Base-by-base conservation (phyloP, 1,139 yeast species). In the Kluyveromyces sp. region DNA sequence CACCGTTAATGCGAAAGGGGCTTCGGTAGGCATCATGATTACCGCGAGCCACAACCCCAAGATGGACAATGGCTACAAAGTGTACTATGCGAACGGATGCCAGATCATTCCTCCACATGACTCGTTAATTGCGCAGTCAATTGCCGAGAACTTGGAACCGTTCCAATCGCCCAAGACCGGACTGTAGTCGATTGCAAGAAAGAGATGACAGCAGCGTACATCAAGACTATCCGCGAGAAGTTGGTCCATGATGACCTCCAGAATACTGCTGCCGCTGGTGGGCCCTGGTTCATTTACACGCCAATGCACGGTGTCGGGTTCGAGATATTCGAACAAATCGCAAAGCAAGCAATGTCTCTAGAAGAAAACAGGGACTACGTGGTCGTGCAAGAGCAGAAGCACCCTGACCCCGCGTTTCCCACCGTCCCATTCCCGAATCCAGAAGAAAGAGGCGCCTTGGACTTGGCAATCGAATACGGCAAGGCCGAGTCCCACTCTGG, bases 41-140 rank as follows among this genome's bases (percentile, higher is more conserved):
- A 92, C 98, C 0, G 97, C 98, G 0, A 86, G 96, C 46, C 98
- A 92, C 65, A 92, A 92, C 60, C 97, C 97, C 0, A 94, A 92
- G 10, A 72, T 74, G 53, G 97, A 90, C 62, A 92, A 92, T 60
- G 98, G 98, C 0, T 92, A 88, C 68, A 92, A 92, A 61, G 97
- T 92, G 0, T 90, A 92, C 68, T 88, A 94, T 78, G 72, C 75
- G 15, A 92, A 92, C 60, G 97, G 97, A 4, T 90, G 97, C 64
- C 97, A 92, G 64, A 92, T 92, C 52, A 88, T 90, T 43, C 94
- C 97, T 1, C 97, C 97, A 0, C 87, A 83, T 59, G 97, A 92
- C 59, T 57, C 60, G 4, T 81, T 75, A 1, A 92, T 92, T 54
- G 90, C 96, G 4, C 52, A 62, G 1, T 63, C 73, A 3, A 92